Conservation (phyloP, 495 filamentous ascomycete genomes). For the Staphylotrichum longicolle region DNA sequence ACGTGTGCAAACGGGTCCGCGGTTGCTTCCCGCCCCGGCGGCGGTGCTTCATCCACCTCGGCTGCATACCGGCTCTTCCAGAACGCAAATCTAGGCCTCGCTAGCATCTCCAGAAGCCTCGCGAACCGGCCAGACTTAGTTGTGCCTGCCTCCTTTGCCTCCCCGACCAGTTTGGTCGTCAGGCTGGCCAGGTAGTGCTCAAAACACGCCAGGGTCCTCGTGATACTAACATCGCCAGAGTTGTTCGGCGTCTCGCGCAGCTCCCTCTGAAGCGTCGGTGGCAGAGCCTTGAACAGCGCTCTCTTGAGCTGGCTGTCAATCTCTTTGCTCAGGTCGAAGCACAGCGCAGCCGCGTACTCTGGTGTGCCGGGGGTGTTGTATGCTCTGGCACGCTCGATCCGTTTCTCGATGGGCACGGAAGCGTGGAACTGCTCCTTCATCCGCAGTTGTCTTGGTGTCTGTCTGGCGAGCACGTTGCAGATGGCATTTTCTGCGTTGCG, state of each 20-base stretch:
- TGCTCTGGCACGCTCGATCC: background rate
- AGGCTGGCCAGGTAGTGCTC: background rate
- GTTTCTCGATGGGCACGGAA: background rate
- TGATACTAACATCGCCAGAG: background rate
- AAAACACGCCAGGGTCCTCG: background rate
- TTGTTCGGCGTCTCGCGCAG: background rate
- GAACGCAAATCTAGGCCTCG: background rate
- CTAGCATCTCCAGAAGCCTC: background rate
- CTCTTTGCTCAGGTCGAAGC: constrained; percentile 8
- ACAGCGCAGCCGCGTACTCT: background rate
- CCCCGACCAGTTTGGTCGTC: too few relatives aligned
- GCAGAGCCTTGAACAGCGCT: constrained; percentile 6
- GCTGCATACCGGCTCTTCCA: background rate
- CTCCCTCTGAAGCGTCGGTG: background rate
- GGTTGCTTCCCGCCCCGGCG: too few relatives aligned
- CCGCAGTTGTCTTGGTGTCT: constrained; percentile 7
- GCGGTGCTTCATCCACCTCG: too few relatives aligned
- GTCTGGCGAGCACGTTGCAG: constrained; percentile 4
- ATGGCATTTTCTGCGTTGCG: background rate
- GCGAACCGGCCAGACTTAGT: background rate
- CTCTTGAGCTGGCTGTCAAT: constrained; percentile 7
- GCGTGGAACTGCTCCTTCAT: background rate
- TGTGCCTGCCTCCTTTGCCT: background rate
- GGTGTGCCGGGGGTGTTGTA: constrained; percentile 1
- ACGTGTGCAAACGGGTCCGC: too few relatives aligned